These are phyloP conservation scores for Exobasidium cylindrosporum DNA, from an alignment of 1,284 basidiomycete genomes.

Conservation along the genomic window DNA sequence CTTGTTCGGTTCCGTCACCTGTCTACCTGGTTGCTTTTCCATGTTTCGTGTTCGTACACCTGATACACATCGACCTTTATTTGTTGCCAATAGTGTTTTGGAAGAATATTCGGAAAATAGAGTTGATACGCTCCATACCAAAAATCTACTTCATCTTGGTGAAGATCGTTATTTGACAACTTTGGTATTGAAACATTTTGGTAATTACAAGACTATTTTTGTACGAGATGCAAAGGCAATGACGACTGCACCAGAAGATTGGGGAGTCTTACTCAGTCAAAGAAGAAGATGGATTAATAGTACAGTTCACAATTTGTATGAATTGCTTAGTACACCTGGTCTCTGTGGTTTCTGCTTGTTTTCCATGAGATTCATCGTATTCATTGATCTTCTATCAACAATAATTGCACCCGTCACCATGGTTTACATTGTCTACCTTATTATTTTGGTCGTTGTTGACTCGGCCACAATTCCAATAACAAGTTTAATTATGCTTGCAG, in stretches of 20 bases:
- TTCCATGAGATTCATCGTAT: conserved; percentile 97
- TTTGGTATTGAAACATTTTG: conserved; percentile 71
- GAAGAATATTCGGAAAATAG: conserved; percentile 92
- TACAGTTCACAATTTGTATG: conserved; percentile 92
- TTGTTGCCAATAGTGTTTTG: conserved; percentile 75
- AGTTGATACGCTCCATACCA: conserved; percentile 87
- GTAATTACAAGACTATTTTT: conserved; percentile 77
- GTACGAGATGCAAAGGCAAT: conserved; percentile 82
- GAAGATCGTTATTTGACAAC: conserved; percentile 99
- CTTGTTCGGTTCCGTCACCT: conserved; percentile 95
- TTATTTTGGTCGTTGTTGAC: conserved; percentile 43
- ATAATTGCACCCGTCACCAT: conserved; percentile 87
- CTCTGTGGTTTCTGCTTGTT: conserved; percentile 88
- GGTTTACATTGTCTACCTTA: conserved; percentile 64
- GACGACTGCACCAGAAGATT: conserved; percentile 64
- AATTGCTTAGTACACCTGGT: conserved; percentile 85
- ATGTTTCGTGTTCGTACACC: conserved; percentile 54
- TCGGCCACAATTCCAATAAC: conserved; percentile 56
- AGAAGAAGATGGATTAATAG: conserved; percentile 99
- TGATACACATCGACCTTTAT: conserved; percentile 55
- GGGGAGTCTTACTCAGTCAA: conserved; percentile 92
- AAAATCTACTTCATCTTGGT: conserved; percentile 88
- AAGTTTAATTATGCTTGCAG: conserved; percentile 85
- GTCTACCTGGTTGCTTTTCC: conserved; percentile 70
- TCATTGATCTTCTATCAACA: conserved; percentile 79